Evolutionary conservation across 352 stramenopile genomes (phyloP).

Genomic region (Pythium phragmiticola): DNA sequence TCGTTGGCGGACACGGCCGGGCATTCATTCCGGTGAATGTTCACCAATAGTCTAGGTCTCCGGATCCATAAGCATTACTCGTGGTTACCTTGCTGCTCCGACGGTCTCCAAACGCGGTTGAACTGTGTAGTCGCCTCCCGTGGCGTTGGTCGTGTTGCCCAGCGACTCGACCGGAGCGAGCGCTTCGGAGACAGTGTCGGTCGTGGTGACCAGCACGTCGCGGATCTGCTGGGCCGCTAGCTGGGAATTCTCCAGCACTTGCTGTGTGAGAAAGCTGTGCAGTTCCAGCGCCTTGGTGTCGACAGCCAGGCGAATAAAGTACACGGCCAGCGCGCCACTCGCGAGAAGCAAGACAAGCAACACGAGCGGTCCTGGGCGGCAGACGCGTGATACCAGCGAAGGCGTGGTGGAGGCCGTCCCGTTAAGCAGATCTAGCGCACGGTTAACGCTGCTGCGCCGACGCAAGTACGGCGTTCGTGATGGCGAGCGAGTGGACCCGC

Average conservation of each 20-base stretch:
- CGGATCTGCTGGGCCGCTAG: conserved; percentile 1
- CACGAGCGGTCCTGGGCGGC: conserved; percentile 7
- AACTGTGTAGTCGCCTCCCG: neutral
- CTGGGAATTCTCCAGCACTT: conserved; percentile 1
- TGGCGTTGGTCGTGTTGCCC: neutral
- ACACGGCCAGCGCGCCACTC: neutral
- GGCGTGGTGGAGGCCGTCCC: neutral
- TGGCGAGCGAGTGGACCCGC: neutral
- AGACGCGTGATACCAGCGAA: conserved; percentile 2
- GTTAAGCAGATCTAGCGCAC: conserved; percentile 1
- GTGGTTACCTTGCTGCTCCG: too few relatives aligned
- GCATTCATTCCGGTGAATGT: too few relatives aligned
- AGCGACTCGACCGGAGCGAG: neutral
- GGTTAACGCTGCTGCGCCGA: conserved; percentile 6
- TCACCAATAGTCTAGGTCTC: too few relatives aligned
- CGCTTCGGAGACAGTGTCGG: neutral
- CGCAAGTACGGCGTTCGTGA: neutral
- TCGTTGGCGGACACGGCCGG: neutral
- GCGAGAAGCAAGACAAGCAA: neutral
- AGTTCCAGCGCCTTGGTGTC: neutral
- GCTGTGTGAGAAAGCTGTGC: neutral
- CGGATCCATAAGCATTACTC: too few relatives aligned
- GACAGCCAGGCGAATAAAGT: neutral
- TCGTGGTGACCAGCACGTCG: conserved; percentile 4
- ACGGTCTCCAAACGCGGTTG: neutral